A percentile compares a stretch with the other conserved stretches of the same genome.
phyloP scores from a whole-genome alignment of 306 rosid species.

The Quercus robur region DNA sequence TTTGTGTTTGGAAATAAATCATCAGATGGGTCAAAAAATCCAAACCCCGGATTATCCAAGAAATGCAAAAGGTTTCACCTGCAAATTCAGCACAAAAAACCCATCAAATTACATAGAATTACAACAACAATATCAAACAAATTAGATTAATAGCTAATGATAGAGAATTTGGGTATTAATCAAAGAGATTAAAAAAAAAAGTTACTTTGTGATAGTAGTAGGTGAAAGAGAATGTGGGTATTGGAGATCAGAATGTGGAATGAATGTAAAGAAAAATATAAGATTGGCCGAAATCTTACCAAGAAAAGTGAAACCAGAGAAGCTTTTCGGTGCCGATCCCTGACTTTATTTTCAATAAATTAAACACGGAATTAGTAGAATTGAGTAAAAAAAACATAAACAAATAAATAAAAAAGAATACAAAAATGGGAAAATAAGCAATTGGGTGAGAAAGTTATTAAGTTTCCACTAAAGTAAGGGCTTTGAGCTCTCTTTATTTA shows the following conservation, averaged over 20 bases:
- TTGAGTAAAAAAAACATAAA: background rate
- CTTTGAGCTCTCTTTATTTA: constrained; percentile 30
- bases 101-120: background rate
- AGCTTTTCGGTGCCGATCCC: constrained; percentile 33
- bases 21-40: constrained; percentile 60
- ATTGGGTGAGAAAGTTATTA: constrained; percentile 22
- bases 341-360: constrained; percentile 1
- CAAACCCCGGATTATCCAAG: constrained; percentile 35
- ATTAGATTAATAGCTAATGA: constrained; percentile 18
- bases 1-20: constrained; percentile 76
- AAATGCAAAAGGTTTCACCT: constrained; percentile 25
- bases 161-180: background rate
- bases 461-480: constrained; percentile 32
- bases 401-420: no score
- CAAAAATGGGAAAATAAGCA: constrained; percentile 4
- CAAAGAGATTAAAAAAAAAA: background rate
- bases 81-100: constrained; percentile 16
- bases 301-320: constrained; percentile 14
- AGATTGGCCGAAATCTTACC: constrained; percentile 14
- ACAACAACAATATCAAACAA: background rate
- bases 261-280: constrained; percentile 5
- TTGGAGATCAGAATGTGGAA: constrained; percentile 1
- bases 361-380: background rate
- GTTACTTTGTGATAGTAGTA: background rate
- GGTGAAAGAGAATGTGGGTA: background rate